phyloP scores from a whole-genome alignment of 2,329 filamentous ascomycete genomes.

The Coniochaeta sp. region DNA sequence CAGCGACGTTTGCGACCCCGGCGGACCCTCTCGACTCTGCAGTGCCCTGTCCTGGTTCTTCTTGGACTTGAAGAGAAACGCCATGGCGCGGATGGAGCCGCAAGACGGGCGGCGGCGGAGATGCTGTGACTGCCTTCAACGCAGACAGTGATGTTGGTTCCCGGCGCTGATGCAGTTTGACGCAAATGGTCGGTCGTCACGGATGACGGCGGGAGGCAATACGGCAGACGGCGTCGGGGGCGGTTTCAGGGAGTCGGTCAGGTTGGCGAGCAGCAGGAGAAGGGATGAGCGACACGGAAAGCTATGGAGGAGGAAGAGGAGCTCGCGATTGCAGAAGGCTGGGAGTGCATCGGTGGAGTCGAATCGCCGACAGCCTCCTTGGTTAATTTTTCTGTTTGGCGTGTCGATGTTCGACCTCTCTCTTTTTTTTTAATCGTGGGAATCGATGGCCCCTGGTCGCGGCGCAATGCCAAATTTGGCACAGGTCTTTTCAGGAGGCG shows the following conservation, averaged over 20 bases:
- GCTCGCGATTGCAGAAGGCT: slow-evolving; percentile 34
- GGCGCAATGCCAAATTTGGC: slow-evolving; percentile 1
- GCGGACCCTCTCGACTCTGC: slow-evolving; percentile 44
- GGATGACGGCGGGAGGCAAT: background rate
- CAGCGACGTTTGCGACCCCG: slow-evolving; percentile 38
- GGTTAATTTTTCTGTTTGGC: slow-evolving; percentile 12
- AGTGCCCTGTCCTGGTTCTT: slow-evolving; percentile 58
- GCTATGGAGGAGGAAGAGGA: slow-evolving; percentile 21
- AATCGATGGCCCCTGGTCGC: slow-evolving; percentile 12
- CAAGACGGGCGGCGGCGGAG: slow-evolving; percentile 24
- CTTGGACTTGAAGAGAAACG: slow-evolving; percentile 78
- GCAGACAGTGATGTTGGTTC: background rate
- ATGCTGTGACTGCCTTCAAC: background rate
- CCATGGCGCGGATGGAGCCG: slow-evolving; percentile 50
- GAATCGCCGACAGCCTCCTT: slow-evolving; percentile 11
- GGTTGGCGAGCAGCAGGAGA: slow-evolving; percentile 3
- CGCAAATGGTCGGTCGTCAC: background rate
- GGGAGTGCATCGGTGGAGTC: slow-evolving; percentile 31
- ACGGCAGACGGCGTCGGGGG: background rate
- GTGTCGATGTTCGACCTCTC: slow-evolving; percentile 24
- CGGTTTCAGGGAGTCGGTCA: background rate
- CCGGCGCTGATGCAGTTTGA: background rate
- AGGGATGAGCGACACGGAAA: slow-evolving; percentile 6
- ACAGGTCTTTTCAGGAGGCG: background rate
- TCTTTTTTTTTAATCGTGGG: slow-evolving; percentile 22